These are phyloP conservation scores for Ramaria sp. DNA, from an alignment of 768 basidiomycete genomes.

Conservation along the genomic window DNA sequence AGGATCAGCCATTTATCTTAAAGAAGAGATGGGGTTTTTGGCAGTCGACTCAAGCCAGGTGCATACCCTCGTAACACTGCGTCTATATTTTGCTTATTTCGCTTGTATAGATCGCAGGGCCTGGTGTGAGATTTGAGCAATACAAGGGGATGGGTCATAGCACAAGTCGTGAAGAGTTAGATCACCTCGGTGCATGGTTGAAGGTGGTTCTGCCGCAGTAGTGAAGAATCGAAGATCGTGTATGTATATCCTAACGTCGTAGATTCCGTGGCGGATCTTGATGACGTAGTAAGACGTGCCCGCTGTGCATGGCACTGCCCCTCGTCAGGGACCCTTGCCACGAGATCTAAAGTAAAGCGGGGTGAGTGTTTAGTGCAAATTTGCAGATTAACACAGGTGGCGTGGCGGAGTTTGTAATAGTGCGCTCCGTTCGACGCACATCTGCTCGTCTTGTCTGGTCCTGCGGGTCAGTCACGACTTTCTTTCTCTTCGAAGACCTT, in stretches of 20 bases:
- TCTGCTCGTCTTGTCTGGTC: background rate
- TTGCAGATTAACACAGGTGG: background rate
- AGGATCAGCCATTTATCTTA: conserved; percentile 47
- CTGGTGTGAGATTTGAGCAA: conserved; percentile 44
- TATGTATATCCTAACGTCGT: background rate
- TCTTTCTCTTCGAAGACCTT: background rate
- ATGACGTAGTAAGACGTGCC: background rate
- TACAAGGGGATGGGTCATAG: conserved; percentile 65
- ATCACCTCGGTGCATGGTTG: conserved; percentile 64
- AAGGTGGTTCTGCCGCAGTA: conserved; percentile 38
- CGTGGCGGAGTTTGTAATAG: conserved; percentile 7
- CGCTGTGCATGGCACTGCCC: background rate
- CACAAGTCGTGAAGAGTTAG: conserved; percentile 51
- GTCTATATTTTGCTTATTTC: background rate
- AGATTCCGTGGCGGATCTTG: background rate
- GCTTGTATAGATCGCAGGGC: conserved; percentile 30
- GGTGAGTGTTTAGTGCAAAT: too few relatives aligned
- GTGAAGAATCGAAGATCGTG: background rate
- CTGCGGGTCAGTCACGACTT: background rate
- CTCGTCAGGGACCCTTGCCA: background rate
- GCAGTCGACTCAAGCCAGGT: conserved; percentile 26
- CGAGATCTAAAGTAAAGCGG: background rate
- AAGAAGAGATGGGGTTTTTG: conserved; percentile 39
- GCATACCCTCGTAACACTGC: conserved; percentile 14
- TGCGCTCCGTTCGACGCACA: background rate